Evolutionary conservation across 371 early-diverging fungal species (phyloP), one percentile per base, ranked within the genome.

Genomic region (Syncephalastrum sp.): DNA sequence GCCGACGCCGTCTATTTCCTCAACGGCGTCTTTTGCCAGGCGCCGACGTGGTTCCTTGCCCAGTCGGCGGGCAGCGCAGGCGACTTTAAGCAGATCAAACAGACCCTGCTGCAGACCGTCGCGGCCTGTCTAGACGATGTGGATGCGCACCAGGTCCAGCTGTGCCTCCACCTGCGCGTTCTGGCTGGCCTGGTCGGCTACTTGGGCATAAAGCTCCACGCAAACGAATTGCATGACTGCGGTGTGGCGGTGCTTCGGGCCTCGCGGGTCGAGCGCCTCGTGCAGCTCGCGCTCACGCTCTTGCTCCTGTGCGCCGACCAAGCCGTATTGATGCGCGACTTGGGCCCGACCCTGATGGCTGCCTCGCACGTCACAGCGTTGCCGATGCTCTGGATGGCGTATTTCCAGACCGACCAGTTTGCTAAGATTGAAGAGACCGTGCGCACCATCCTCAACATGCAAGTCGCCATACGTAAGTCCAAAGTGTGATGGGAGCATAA

Each of bases 381-480:
- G 65, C 71, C 79, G 3, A 47, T 75, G 47, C 38, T 75, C 1
- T 42, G 72, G 7, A 57, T 71, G 53, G 73, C 69, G 2, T 72
- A 70, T 55, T 78, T 75, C 29, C 69, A 69, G 53, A 65, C 71
- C 12, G 71, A 78, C 57, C 67, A 70, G 14, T 72, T 78, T 29
- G 50, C 54, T 10, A 69, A 69, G 47, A 59, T 78, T 3, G 79
- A 78, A 47, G 64, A 63, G 6, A 69, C 50, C 47, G 54, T 72
- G 42, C 66, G 79, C n/a, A 61, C 69, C 29, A 59, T 71, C 0
- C 50, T 78, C 27, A 54, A 64, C 2, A 78, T 78, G 75, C 69
- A 70, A 23, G 57, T 78, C n/a, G 67, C 73, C 23, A 78, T 74
- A 56, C 69, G 78, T 78, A 70, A 66, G 72, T 64, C 16, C 42